phyloP scores from a whole-genome alignment of 495 filamentous ascomycete genomes.

The Aspergillus hancockii region DNA sequence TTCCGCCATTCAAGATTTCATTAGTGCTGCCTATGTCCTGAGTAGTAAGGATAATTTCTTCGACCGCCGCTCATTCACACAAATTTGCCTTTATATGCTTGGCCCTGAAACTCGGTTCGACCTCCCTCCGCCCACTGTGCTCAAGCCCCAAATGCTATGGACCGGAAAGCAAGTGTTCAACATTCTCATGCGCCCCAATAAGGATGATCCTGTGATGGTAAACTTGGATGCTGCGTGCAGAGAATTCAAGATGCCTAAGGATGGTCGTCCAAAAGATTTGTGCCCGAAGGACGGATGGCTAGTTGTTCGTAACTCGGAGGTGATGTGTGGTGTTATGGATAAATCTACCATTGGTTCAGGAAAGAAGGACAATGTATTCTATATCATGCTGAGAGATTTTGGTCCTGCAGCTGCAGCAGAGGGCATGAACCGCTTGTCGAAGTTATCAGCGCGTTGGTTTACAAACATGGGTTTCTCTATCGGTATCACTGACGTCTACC shows the following conservation, averaged over 20 bases:
- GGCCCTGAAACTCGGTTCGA: constrained; percentile 78
- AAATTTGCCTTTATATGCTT: constrained; percentile 93
- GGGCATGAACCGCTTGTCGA: constrained; percentile 93
- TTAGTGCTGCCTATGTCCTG: constrained; percentile 87
- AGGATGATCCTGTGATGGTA: constrained; percentile 72
- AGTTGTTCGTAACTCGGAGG: constrained; percentile 91
- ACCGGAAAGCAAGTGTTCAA: constrained; percentile 98
- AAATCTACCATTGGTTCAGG: constrained; percentile 93
- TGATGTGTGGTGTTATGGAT: constrained; percentile 99
- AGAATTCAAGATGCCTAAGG: constrained; percentile 63
- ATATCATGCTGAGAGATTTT: constrained; percentile 91
- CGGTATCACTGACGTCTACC: constrained; percentile 91
- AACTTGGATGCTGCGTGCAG: constrained; percentile 93
- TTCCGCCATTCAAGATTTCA: constrained; percentile 97
- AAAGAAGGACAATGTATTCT: constrained; percentile 97
- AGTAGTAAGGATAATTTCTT: constrained; percentile 94
- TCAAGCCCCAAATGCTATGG: constrained; percentile 88
- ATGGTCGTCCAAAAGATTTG: constrained; percentile 64
- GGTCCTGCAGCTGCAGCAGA: constrained; percentile 84
- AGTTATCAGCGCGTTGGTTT: constrained; percentile 84
- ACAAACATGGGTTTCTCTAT: constrained; percentile 94
- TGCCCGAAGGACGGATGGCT: constrained; percentile 83
- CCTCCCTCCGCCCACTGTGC: constrained; percentile 78
- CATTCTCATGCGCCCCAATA: constrained; percentile 90
- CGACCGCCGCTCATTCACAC: constrained; percentile 79